Conservation (phyloP, 148 eudicot species). For the Rhododendron ferrugineum region DNA sequence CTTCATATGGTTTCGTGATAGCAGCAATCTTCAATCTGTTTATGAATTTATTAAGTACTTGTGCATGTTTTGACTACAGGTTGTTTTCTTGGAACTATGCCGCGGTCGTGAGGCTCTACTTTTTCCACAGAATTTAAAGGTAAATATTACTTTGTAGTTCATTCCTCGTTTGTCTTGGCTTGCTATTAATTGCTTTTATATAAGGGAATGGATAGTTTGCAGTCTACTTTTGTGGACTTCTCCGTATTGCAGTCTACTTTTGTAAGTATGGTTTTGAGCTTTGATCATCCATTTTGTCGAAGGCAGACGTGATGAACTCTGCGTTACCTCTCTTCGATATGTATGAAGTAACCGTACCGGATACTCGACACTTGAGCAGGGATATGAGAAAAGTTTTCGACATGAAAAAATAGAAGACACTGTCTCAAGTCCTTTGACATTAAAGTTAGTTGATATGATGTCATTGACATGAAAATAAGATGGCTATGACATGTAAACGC, state of each 20-base stretch:
- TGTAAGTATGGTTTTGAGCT: not conserved
- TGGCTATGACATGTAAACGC: not conserved
- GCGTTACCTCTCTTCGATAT: not conserved
- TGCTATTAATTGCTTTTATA: not conserved
- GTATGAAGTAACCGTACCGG: not conserved
- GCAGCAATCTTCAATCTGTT: not conserved
- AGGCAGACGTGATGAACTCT: not conserved
- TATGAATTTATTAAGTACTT: not conserved
- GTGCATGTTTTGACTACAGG: constrained; percentile 34
- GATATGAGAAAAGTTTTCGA: not conserved
- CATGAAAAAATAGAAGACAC: not conserved
- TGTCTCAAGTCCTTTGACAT: not conserved
- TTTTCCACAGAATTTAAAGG: constrained; percentile 67
- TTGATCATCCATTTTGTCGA: not conserved
- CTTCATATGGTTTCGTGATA: not conserved
- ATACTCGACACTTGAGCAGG: not conserved
- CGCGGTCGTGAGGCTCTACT: constrained; percentile 73
- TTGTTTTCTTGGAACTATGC: constrained; percentile 90
- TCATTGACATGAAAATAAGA: not conserved
- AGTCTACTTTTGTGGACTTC: not conserved
- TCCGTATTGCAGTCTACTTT: not conserved
- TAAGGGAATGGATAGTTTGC: not conserved
- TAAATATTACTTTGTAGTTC: constrained; percentile 3
- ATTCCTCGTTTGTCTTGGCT: not conserved
- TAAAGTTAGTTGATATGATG: not conserved